These are phyloP conservation scores for Xylariaceae sp. DNA, from an alignment of 2,329 filamentous ascomycete genomes.

Conservation along the genomic window DNA sequence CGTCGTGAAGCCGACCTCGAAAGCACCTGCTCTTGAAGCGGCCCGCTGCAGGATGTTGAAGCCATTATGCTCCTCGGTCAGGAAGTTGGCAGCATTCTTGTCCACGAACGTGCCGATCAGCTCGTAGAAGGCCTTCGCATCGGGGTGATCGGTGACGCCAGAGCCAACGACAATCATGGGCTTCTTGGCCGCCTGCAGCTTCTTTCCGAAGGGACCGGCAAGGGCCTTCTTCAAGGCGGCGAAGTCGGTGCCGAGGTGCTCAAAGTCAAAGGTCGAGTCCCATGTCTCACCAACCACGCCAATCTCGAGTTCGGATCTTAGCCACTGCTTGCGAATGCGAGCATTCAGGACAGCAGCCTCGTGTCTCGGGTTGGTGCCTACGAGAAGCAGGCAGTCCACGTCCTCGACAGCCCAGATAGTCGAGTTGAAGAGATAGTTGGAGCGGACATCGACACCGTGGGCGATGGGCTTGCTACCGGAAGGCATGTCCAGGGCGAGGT, in stretches of 20 bases:
- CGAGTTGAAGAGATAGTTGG: constrained; percentile 96
- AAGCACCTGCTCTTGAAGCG: constrained; percentile 87
- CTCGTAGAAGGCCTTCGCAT: constrained; percentile 92
- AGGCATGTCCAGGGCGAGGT: constrained; percentile 86
- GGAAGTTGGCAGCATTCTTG: constrained; percentile 85
- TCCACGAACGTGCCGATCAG: constrained; percentile 84
- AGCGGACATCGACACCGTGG: constrained; percentile 87
- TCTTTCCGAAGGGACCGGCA: constrained; percentile 85
- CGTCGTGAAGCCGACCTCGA: constrained; percentile 89
- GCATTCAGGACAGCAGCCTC: constrained; percentile 95
- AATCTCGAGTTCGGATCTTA: constrained; percentile 89
- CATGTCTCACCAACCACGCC: constrained; percentile 87
- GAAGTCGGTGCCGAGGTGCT: constrained; percentile 78
- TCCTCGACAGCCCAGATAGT: constrained; percentile 91
- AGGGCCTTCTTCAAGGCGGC: constrained; percentile 80
- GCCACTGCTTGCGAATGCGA: constrained; percentile 95
- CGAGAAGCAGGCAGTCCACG: constrained; percentile 82
- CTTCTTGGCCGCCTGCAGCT: constrained; percentile 76
- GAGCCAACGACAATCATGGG: constrained; percentile 97
- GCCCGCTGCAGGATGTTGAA: constrained; percentile 95
- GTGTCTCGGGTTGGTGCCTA: constrained; percentile 92
- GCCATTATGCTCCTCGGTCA: constrained; percentile 88
- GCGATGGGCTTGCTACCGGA: constrained; percentile 77
- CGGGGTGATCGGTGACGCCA: constrained; percentile 81
- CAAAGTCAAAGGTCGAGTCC: constrained; percentile 91